These are phyloP conservation scores for Delonix regia DNA, from an alignment of 306 rosid genomes.

Conservation along the genomic window DNA sequence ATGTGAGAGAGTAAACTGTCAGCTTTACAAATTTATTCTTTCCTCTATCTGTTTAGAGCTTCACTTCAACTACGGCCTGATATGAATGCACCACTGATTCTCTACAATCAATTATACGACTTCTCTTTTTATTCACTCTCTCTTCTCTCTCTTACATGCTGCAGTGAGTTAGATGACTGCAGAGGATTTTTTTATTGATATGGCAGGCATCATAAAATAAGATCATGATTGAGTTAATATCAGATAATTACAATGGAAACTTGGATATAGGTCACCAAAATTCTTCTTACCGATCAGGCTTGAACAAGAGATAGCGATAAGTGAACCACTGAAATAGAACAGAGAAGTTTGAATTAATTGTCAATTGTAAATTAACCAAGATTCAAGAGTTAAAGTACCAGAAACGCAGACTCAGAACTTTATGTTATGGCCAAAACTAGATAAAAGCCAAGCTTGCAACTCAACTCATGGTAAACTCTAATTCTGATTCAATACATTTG, in stretches of 20 bases:
- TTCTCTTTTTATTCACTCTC: too few relatives aligned
- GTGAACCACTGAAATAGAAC: slow-evolving; percentile 81
- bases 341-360: slow-evolving; percentile 36
- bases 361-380: slow-evolving; percentile 1
- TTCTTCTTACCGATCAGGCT: slow-evolving; percentile 77
- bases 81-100: too few relatives aligned
- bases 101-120: too few relatives aligned
- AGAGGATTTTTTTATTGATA: too few relatives aligned
- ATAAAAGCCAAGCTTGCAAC: background rate
- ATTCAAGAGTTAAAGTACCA: background rate
- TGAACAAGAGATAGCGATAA: slow-evolving; percentile 93
- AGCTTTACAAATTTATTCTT: background rate
- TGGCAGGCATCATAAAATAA: background rate
- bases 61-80: background rate
- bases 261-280: background rate
- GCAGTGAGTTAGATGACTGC: too few relatives aligned
- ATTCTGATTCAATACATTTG: background rate
- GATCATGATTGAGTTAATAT: slow-evolving; percentile 2
- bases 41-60: background rate
- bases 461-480: background rate
- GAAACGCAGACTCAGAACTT: background rate
- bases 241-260: slow-evolving; percentile 8
- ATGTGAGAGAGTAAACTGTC: slow-evolving; percentile 6
- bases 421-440: background rate
- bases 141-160: too few relatives aligned